phyloP scores from a whole-genome alignment of 2,329 filamentous ascomycete species.

The Aspergillus floridensis region DNA sequence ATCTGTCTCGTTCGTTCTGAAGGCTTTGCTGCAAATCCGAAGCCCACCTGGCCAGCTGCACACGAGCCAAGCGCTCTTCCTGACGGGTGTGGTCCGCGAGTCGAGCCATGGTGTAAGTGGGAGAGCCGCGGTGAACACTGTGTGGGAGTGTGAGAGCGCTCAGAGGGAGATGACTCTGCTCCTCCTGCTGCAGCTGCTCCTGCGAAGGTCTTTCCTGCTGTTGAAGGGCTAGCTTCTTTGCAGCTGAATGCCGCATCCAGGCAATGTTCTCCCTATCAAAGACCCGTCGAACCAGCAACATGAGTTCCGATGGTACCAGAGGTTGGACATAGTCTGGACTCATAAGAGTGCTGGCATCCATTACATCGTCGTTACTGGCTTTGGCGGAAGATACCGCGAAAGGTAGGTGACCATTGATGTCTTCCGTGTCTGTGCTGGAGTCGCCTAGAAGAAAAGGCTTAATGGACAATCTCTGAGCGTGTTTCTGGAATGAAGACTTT shows the following conservation, averaged over 20 bases:
- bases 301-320: conserved; percentile 71
- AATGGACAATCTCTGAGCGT: conserved; percentile 50
- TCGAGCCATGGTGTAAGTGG: conserved; percentile 60
- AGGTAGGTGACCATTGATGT: conserved; percentile 45
- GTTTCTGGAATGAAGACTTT: conserved; percentile 53
- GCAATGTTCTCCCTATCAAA: conserved; percentile 76
- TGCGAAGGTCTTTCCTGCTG: conserved; percentile 41
- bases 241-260: conserved; percentile 78
- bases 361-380: conserved; percentile 70
- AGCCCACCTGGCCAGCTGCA: conserved; percentile 80
- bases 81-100: conserved; percentile 59
- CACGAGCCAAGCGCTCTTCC: conserved; percentile 61
- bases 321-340: conserved; percentile 85
- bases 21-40: conserved; percentile 74
- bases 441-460: conserved; percentile 65
- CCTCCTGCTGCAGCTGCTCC: neutral
- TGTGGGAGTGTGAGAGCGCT: conserved; percentile 30
- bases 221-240: conserved; percentile 77
- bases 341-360: conserved; percentile 94
- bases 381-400: conserved; percentile 76
- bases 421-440: conserved; percentile 23
- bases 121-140: conserved; percentile 28
- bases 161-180: neutral
- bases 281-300: conserved; percentile 65
- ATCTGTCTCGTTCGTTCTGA: conserved; percentile 68